Evolutionary conservation across 164 flowering plant genomes (phyloP).

Genomic region (Annona squamosa): DNA sequence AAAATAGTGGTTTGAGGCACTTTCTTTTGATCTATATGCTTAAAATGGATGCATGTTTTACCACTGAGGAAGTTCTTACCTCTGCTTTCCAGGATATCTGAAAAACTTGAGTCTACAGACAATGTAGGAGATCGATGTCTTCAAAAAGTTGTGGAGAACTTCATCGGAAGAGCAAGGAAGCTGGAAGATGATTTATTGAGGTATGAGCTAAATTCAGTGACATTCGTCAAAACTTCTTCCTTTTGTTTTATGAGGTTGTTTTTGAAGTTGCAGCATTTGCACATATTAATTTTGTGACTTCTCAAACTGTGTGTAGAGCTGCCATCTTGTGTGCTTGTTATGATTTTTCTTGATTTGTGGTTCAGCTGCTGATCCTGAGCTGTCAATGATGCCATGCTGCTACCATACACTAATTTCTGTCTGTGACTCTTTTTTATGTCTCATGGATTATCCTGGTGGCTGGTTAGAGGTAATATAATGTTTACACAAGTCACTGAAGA

Average conservation of each 20-base stretch:
- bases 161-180: conserved; percentile 39
- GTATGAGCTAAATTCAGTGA: conserved; percentile 24
- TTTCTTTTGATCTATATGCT: background rate
- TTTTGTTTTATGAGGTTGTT: background rate
- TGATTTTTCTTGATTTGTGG: background rate
- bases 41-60: background rate
- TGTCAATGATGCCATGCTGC: background rate
- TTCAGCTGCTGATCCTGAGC: background rate
- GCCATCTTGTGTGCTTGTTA: background rate
- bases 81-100: conserved; percentile 30
- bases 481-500: too few species aligned
- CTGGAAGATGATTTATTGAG: conserved; percentile 56
- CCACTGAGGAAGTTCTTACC: background rate
- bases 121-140: conserved; percentile 26
- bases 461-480: too few species aligned
- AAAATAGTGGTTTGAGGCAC: background rate
- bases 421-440: background rate
- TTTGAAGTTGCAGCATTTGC: background rate
- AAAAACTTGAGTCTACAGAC: conserved; percentile 30
- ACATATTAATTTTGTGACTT: background rate
- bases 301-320: background rate
- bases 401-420: background rate
- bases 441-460: too few species aligned
- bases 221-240: background rate
- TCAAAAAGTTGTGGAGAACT: conserved; percentile 43